A percentile compares a stretch with the other conserved stretches of the same genome.
phyloP scores from a whole-genome alignment of 345 rosid genomes.

The Kandelia obovata region DNA sequence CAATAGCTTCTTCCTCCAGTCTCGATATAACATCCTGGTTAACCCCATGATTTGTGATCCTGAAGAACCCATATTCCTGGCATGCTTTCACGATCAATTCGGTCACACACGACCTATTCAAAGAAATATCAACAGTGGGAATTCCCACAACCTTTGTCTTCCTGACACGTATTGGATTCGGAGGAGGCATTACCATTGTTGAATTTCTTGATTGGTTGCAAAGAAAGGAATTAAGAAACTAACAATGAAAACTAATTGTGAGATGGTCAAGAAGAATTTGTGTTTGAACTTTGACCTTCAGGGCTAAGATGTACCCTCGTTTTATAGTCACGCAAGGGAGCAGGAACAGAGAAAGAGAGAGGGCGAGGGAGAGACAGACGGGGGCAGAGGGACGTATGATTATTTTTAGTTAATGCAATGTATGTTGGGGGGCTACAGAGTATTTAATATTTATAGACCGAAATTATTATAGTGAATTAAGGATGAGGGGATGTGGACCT shows the following conservation, averaged over 20 bases:
- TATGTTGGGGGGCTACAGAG: neutral
- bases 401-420: neutral
- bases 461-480: slow-evolving; percentile 16
- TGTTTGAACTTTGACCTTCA: slow-evolving; percentile 11
- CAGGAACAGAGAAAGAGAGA: neutral
- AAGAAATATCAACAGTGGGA: slow-evolving; percentile 56
- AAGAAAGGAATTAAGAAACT: neutral
- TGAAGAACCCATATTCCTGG: slow-evolving; percentile 79
- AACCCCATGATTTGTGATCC: slow-evolving; percentile 74
- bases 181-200: slow-evolving; percentile 58
- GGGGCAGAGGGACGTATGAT: neutral
- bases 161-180: slow-evolving; percentile 40
- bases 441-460: neutral
- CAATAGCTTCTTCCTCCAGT: slow-evolving; percentile 54
- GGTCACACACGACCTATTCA: slow-evolving; percentile 45
- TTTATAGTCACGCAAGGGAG: slow-evolving; percentile 8
- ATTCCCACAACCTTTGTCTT: slow-evolving; percentile 28
- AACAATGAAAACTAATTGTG: neutral
- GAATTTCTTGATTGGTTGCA: neutral
- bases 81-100: slow-evolving; percentile 60
- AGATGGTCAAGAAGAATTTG: neutral
- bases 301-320: slow-evolving; percentile 8
- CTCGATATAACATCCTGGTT: slow-evolving; percentile 26
- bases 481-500: slow-evolving; percentile 38
- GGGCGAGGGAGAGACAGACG: neutral